phyloP scores from a whole-genome alignment of 148 eudicot genomes.

The Rhododendron mucronatum region DNA sequence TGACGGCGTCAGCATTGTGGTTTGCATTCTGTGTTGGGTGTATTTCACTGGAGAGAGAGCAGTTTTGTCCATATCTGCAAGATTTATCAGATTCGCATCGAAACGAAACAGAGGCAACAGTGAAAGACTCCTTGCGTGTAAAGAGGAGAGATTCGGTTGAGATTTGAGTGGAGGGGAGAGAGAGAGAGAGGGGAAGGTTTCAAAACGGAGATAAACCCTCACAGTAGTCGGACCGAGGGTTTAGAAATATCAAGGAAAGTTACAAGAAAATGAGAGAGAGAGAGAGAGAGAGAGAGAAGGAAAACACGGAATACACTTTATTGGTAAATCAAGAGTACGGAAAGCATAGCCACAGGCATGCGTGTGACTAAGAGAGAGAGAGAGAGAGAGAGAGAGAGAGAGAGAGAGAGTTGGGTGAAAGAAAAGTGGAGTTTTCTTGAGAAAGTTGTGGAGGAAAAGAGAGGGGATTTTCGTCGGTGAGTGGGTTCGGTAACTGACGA shows the following conservation, averaged over 20 bases:
- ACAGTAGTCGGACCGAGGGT: background rate
- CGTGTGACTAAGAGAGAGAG: background rate
- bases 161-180: constrained; percentile 9
- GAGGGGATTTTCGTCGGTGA: background rate
- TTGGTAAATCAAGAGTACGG: background rate
- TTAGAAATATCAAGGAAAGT: constrained; percentile 22
- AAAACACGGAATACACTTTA: constrained; percentile 5
- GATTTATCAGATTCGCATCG: constrained; percentile 29
- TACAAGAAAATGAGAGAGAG: constrained; percentile 7
- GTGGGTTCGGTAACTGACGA: too few species aligned
- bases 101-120: constrained; percentile 10
- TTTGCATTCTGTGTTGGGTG: constrained; percentile 46
- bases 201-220: background rate
- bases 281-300: background rate
- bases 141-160: background rate
- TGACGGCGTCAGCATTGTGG: constrained; percentile 12
- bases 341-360: background rate
- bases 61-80: constrained; percentile 12
- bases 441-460: constrained; percentile 8
- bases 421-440: background rate
- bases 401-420: background rate
- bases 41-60: constrained; percentile 33
- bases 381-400: background rate
- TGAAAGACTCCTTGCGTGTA: background rate
- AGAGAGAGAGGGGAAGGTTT: constrained; percentile 1